Evolutionary conservation across 129 eudicot species (phyloP).

Genomic region (Arctium minus): DNA sequence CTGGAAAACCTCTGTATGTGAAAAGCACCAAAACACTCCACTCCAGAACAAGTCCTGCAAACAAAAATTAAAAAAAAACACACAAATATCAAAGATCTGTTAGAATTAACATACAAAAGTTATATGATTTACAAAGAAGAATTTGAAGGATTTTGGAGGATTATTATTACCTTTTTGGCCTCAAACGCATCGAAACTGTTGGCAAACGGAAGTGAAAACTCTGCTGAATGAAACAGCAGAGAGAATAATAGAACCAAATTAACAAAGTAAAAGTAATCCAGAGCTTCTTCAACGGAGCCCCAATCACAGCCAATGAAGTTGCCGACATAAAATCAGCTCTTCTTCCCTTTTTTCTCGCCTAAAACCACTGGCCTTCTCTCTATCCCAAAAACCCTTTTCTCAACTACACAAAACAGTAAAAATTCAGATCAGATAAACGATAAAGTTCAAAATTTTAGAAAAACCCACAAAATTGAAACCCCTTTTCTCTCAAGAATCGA

Average conservation of each 20-base stretch:
- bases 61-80: not conserved
- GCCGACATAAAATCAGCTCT: constrained; percentile 70
- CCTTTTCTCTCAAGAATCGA: not conserved
- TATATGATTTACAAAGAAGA: not conserved
- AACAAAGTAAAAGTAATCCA: constrained; percentile 37
- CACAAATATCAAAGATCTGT: constrained; percentile 7
- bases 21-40: constrained; percentile 86
- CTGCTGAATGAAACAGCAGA: constrained; percentile 75
- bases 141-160: not conserved
- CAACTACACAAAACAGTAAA: constrained; percentile 12
- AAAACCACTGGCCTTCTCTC: constrained; percentile 13
- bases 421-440: constrained; percentile 23
- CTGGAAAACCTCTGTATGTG: constrained; percentile 49
- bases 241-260: constrained; percentile 11
- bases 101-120: not conserved
- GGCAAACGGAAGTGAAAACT: constrained; percentile 24
- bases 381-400: constrained; percentile 5
- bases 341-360: constrained; percentile 26
- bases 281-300: constrained; percentile 56
- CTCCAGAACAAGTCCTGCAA: constrained; percentile 98
- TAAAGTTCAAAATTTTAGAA: not conserved
- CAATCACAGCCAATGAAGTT: constrained; percentile 49
- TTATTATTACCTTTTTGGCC: constrained; percentile 69
- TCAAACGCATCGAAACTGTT: constrained; percentile 96
- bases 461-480: not conserved